These are phyloP conservation scores for Sporobolomyces roseus DNA, from an alignment of 768 basidiomycete species.

Conservation along the genomic window DNA sequence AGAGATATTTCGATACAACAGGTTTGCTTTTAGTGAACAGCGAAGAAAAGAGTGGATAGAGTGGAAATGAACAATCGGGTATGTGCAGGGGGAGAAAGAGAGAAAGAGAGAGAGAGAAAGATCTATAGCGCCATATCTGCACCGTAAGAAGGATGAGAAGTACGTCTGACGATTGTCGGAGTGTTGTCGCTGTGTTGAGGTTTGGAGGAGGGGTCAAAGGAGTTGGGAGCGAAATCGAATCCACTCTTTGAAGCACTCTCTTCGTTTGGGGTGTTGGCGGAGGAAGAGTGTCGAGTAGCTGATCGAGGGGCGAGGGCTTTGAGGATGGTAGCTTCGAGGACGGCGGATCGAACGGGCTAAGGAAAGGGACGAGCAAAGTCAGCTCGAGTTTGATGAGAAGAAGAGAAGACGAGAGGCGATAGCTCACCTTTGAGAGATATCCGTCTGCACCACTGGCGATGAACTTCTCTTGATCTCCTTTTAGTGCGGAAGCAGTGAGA, in stretches of 20 bases:
- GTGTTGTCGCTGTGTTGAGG: neutral
- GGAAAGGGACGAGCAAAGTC: neutral
- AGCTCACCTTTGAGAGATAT: constrained; percentile 30
- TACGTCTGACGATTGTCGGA: neutral
- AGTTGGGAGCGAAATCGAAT: constrained; percentile 16
- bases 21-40: no score
- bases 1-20: neutral
- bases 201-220: neutral
- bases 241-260: neutral
- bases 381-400: neutral
- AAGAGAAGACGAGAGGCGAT: neutral
- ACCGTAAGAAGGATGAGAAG: constrained; percentile 15
- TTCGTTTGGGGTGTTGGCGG: neutral
- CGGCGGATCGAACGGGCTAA: constrained; percentile 30
- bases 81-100: no score
- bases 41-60: neutral
- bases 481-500: constrained; percentile 26
- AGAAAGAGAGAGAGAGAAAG: neutral
- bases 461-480: constrained; percentile 32
- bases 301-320: constrained; percentile 9
- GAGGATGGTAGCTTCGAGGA: constrained; percentile 27
- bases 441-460: constrained; percentile 26
- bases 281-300: neutral
- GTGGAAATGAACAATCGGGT: neutral
- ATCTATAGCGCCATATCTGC: constrained; percentile 1